Base-by-base conservation (phyloP, 495 filamentous ascomycete genomes). In the Saxispiralis lemnorum region DNA sequence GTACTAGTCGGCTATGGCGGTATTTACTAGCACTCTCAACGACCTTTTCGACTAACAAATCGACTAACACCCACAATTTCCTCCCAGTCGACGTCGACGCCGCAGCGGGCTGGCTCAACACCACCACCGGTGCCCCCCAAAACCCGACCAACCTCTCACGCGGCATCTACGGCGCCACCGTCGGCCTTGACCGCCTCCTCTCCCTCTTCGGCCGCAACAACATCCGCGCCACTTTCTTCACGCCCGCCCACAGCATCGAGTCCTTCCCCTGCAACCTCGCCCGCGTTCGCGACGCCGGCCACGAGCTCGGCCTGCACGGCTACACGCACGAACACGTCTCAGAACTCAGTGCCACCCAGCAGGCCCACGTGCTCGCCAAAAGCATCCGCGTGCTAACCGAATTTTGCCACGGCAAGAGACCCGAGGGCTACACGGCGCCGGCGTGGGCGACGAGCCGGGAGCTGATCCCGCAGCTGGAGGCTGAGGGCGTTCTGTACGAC, bases 401-500 rank as follows among this genome's bases (percentile, higher is more conserved):
- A 2, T 57, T 63, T 38, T 55, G 51, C 2, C 58, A 56, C 0
- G 49, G 49, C 12, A 59, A 61, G 44, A 46, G 42, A 31, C 64
- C 63, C 0, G 45, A 46, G 15, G 64, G 64, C 9, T 63, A 55
- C 42, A 59, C 54, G 7, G 73, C 73, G 13, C 73, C 72, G 0
- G 66, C 65, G 55, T 85, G 78, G 79, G 72, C 79, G 47, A 76
- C 74, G 3, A 71, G 64, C 48, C 65, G 70, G 38, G 79, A 83
- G 53, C 73, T 75, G 37, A 72, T 76, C 0, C 71, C 79, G 35
- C 62, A 82, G 44, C 59, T 83, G 46, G 64, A 81, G 16, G 68
- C 65, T 17, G 81, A 78, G 50, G 78, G 79, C 0, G 74, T 83
- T 18, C 71, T 81, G 52, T 81, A 81, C 43, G 74, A 78, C 39